Conservation (phyloP, 2,329 filamentous ascomycete genomes). For the Emmonsiellopsis sp. region DNA sequence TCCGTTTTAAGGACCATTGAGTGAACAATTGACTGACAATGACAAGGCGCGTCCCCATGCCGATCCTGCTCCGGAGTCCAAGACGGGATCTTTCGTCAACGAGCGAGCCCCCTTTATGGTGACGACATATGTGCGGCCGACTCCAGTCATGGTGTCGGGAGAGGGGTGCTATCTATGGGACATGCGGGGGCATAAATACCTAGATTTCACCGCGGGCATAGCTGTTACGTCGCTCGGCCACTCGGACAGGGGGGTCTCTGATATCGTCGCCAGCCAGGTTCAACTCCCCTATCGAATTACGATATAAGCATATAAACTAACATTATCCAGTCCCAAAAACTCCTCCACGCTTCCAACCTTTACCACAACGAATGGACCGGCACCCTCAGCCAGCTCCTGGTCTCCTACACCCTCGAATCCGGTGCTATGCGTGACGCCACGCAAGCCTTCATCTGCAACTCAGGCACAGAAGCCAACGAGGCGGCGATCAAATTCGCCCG, state of each 20-base stretch:
- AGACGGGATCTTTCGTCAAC: conserved; percentile 63
- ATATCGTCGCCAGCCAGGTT: conserved; percentile 70
- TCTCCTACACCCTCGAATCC: conserved; percentile 68
- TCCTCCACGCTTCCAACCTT: conserved; percentile 89
- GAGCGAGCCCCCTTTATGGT: conserved; percentile 85
- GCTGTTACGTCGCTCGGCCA: conserved; percentile 91
- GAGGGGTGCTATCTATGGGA: conserved; percentile 86
- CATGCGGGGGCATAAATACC: conserved; percentile 74
- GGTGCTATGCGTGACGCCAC: conserved; percentile 73
- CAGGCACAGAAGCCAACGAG: conserved; percentile 93
- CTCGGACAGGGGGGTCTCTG: conserved; percentile 67
- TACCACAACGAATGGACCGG: conserved; percentile 98
- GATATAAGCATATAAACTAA: not conserved
- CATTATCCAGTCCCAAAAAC: conserved; percentile 48
- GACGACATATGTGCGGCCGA: conserved; percentile 82
- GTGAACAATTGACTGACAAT: conserved; percentile 25
- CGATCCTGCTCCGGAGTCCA: conserved; percentile 64
- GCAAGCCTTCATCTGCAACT: conserved; percentile 90
- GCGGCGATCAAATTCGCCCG: conserved; percentile 94
- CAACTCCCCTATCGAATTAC: conserved; percentile 1
- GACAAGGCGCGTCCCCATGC: conserved; percentile 52
- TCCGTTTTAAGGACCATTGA: not conserved
- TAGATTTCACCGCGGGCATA: conserved; percentile 93
- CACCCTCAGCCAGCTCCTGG: conserved; percentile 71
- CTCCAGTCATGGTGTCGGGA: conserved; percentile 81